Evolutionary conservation across 345 rosid species (phyloP).

Genomic region (Geranium brycei): DNA sequence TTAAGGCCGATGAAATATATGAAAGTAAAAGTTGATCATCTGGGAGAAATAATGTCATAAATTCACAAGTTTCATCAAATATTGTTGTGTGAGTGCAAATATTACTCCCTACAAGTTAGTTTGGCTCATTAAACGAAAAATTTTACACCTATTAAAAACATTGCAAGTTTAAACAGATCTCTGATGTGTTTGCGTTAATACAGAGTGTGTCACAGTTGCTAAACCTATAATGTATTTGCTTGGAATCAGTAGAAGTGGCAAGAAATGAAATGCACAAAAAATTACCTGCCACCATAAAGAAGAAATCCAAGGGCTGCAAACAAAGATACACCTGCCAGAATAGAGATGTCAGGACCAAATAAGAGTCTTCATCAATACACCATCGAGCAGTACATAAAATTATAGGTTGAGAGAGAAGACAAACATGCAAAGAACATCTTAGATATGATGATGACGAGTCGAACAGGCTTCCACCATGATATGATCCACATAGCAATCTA

Average conservation of each 20-base stretch:
- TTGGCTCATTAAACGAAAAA: background rate
- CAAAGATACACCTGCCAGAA: slow-evolving; percentile 56
- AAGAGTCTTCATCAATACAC: slow-evolving; percentile 4
- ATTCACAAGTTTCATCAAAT: no score
- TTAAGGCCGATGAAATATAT: no score
- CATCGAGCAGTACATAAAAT: background rate
- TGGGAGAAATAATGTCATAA: no score
- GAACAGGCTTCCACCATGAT: slow-evolving; percentile 67
- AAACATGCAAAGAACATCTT: slow-evolving; percentile 84
- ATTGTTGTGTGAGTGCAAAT: background rate
- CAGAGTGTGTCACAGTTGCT: background rate
- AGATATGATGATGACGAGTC: slow-evolving; percentile 37
- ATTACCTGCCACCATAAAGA: slow-evolving; percentile 89
- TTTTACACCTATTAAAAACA: background rate
- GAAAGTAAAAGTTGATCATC: no score
- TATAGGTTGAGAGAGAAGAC: background rate
- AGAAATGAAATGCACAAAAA: slow-evolving; percentile 1
- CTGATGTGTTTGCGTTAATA: background rate
- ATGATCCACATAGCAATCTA: slow-evolving; percentile 75
- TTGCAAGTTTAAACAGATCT: background rate
- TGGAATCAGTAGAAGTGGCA: slow-evolving; percentile 6
- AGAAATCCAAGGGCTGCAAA: slow-evolving; percentile 80
- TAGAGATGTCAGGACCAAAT: slow-evolving; percentile 2
- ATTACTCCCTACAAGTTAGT: background rate
- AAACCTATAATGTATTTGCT: no score